These are phyloP conservation scores for Papilionanthe hybrid DNA, from an alignment of 116 monocot genomes.

Conservation along the genomic window DNA sequence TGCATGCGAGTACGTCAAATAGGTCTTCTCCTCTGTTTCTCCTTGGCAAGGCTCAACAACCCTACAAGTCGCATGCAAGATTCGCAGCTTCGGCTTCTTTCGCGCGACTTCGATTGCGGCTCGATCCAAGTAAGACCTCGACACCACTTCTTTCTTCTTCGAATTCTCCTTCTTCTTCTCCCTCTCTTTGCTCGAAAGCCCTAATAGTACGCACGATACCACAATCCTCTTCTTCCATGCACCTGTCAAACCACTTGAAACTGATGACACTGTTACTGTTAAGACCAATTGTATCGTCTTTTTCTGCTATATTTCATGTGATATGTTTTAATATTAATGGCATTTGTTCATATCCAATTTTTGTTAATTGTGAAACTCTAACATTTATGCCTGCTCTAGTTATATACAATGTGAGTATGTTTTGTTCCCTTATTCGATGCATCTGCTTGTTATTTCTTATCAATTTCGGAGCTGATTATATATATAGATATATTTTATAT, in stretches of 20 bases:
- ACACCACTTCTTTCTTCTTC: no score
- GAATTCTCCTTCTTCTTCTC: no score
- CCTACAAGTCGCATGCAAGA: no score
- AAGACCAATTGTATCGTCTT: neutral
- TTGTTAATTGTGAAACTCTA: slow-evolving; percentile 1
- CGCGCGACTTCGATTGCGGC: no score
- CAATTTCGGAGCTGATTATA: neutral
- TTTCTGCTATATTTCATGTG: neutral
- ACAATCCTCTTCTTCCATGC: neutral
- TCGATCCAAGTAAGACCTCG: no score
- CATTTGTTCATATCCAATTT: neutral
- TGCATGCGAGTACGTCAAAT: no score
- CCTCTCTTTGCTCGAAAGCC: no score
- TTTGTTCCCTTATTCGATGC: neutral
- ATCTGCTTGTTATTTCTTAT: neutral
- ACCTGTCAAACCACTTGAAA: neutral
- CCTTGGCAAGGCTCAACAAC: no score
- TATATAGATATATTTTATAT: neutral
- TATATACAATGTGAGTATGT: neutral
- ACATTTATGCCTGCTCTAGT: neutral
- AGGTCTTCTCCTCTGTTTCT: no score
- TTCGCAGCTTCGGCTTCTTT: no score
- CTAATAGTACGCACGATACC: no score
- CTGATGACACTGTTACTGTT: neutral
- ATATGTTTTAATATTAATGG: neutral